phyloP scores from a whole-genome alignment of 805 yeast genomes.

The Candida michaelii region DNA sequence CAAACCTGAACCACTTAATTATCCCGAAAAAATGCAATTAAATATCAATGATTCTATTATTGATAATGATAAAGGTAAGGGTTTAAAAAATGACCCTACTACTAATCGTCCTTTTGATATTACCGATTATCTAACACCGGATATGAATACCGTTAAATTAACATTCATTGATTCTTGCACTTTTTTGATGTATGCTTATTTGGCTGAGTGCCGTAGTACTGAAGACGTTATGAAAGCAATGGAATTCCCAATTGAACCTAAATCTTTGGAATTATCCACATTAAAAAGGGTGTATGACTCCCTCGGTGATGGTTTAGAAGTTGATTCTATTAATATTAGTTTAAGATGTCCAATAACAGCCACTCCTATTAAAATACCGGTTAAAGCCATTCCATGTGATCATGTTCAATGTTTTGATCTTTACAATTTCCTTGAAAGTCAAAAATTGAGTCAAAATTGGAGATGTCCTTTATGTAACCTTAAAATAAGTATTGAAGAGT shows the following conservation, averaged over 20 bases:
- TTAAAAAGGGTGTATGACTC: slow-evolving; percentile 30
- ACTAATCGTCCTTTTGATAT: slow-evolving; percentile 82
- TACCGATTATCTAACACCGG: slow-evolving; percentile 38
- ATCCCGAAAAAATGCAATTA: slow-evolving; percentile 72
- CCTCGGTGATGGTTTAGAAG: slow-evolving; percentile 60
- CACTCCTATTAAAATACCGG: slow-evolving; percentile 68
- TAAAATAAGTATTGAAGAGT: slow-evolving; percentile 49
- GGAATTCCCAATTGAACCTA: slow-evolving; percentile 21
- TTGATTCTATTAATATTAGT: slow-evolving; percentile 63
- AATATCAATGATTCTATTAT: slow-evolving; percentile 49
- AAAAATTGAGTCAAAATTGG: slow-evolving; percentile 82
- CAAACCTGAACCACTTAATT: slow-evolving; percentile 39
- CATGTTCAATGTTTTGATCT: slow-evolving; percentile 93
- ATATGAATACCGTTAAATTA: slow-evolving; percentile 46
- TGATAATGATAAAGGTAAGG: slow-evolving; percentile 60
- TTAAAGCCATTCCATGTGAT: slow-evolving; percentile 65
- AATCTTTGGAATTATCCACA: slow-evolving; percentile 54
- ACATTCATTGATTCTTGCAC: slow-evolving; percentile 56
- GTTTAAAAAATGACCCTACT: slow-evolving; percentile 74
- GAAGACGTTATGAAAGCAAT: slow-evolving; percentile 22
- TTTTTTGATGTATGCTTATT: slow-evolving; percentile 53
- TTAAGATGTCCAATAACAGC: slow-evolving; percentile 80
- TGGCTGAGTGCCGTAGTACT: slow-evolving; percentile 46
- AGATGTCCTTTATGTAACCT: slow-evolving; percentile 78
- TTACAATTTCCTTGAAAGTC: slow-evolving; percentile 66